Conservation (phyloP, 2,329 filamentous ascomycete species). For the Colletotrichum shisoi region DNA sequence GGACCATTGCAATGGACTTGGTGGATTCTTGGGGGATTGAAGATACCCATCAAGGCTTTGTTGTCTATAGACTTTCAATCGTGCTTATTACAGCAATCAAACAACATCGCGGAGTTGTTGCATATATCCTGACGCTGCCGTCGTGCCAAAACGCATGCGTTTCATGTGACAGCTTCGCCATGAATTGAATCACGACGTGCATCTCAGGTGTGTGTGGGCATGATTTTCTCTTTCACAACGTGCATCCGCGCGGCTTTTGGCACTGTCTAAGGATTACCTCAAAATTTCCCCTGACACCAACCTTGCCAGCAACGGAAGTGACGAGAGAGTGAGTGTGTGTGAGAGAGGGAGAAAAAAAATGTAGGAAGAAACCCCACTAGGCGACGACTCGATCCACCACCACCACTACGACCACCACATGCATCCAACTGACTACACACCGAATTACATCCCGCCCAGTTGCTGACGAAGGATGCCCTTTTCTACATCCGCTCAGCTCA, state of each 20-base stretch:
- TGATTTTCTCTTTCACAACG: slow-evolving; percentile 5
- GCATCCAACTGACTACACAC: neutral
- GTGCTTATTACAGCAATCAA: slow-evolving; percentile 28
- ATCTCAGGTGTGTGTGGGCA: neutral
- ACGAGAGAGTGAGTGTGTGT: neutral
- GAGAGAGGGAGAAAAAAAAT: neutral
- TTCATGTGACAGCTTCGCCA: slow-evolving; percentile 17
- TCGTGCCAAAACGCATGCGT: neutral
- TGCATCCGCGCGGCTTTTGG: neutral
- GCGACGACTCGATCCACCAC: slow-evolving; percentile 35
- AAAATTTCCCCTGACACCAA: slow-evolving; percentile 23
- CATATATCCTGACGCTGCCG: neutral
- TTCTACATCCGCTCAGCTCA: slow-evolving; percentile 27
- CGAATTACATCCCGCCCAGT: slow-evolving; percentile 1
- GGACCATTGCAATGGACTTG: slow-evolving; percentile 6
- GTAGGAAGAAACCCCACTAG: slow-evolving; percentile 26
- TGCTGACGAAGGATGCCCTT: slow-evolving; percentile 28
- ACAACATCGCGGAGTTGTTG: slow-evolving; percentile 17
- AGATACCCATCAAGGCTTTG: slow-evolving; percentile 36
- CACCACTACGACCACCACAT: no score
- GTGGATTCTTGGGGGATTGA: slow-evolving; percentile 26
- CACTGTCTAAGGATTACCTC: slow-evolving; percentile 34
- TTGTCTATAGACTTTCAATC: slow-evolving; percentile 32
- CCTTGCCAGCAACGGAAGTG: neutral
- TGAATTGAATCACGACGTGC: slow-evolving; percentile 21